Evolutionary conservation across 176 grass and related monocot genomes (phyloP).

Genomic region (Calamus simplicifolius): DNA sequence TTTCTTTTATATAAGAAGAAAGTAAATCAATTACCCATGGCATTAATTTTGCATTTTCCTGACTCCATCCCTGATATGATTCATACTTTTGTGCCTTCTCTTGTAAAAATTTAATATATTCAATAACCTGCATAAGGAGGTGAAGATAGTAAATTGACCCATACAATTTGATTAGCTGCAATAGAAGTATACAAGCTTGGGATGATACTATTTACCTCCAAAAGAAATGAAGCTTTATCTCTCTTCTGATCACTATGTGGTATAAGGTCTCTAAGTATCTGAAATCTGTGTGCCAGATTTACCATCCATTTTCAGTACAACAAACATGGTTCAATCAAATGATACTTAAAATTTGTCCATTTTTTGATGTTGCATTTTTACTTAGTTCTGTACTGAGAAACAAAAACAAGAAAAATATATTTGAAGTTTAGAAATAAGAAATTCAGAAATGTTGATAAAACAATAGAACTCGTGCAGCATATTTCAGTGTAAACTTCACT

Average conservation of each 20-base stretch:
- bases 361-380: too few species aligned
- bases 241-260: slow-evolving; percentile 63
- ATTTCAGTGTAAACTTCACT: too few species aligned
- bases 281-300: slow-evolving; percentile 35
- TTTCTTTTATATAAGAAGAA: neutral
- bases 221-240: slow-evolving; percentile 53
- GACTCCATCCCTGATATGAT: slow-evolving; percentile 34
- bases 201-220: slow-evolving; percentile 23
- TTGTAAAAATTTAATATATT: slow-evolving; percentile 67
- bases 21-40: slow-evolving; percentile 47
- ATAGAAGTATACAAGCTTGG: neutral
- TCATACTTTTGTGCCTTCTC: slow-evolving; percentile 57
- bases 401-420: too few species aligned
- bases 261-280: slow-evolving; percentile 62
- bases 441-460: too few species aligned
- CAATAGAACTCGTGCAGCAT: too few species aligned
- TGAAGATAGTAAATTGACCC: slow-evolving; percentile 2
- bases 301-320: too few species aligned
- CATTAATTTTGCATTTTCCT: slow-evolving; percentile 42
- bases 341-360: too few species aligned
- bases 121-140: slow-evolving; percentile 35
- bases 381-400: too few species aligned
- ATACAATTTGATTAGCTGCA: neutral
- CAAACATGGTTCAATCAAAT: too few species aligned
- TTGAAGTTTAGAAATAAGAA: too few species aligned